Evolutionary conservation across 2,329 filamentous ascomycete genomes (phyloP), one percentile per base, ranked within the genome.

Genomic region (Beauveria sp.): DNA sequence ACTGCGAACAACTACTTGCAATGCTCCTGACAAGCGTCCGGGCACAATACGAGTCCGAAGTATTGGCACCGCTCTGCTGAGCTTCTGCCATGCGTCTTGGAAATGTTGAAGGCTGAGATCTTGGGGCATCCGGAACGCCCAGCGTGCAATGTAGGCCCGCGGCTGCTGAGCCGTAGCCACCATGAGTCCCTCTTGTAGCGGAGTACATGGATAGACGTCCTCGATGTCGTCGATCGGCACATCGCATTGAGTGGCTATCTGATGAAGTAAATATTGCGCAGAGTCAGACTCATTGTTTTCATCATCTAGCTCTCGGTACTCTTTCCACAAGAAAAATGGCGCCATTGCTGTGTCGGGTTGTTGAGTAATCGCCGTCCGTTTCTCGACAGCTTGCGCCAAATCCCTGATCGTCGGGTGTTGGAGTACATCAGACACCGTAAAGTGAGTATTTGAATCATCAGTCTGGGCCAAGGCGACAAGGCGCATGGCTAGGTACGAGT

Each of bases 191-290:
- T 51, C 28, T 22, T 65, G 63, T 18, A 65, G 49, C 22, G 63
- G 52, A 6, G 62, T 63, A n/a, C 62, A 63, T 14, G 62, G 62
- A 18, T 61, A 63, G 31, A 63, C 42, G 43, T 65, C 63, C 34
- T 56, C 40, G 3, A 64, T 43, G 45, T 50, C 49, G 7, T 57
- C 34, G 9, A 43, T 59, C 8, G 8, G 31, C 18, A 60, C 34
- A 9, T 58, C 28, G 22, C 46, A 51, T 24, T 54, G 43, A 14
- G 31, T 22, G 24, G 63, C 55, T 24, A 52, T 26, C 20, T 63
- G 43, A 38, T 38, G n/a, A 31, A 55, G 38, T 31, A 42, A 20
- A 16, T 20, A 16, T 16, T 62, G 46, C 40, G 20, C 52, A 31
- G 52, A 48, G 5, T 26, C n/a, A 1, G 54, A 42, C 10, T 46